Percentiles rank a stretch among this genome's conserved stretches.
phyloP scores from a whole-genome alignment of 495 filamentous ascomycete species.

The Hypoxylon crocopeplum region DNA sequence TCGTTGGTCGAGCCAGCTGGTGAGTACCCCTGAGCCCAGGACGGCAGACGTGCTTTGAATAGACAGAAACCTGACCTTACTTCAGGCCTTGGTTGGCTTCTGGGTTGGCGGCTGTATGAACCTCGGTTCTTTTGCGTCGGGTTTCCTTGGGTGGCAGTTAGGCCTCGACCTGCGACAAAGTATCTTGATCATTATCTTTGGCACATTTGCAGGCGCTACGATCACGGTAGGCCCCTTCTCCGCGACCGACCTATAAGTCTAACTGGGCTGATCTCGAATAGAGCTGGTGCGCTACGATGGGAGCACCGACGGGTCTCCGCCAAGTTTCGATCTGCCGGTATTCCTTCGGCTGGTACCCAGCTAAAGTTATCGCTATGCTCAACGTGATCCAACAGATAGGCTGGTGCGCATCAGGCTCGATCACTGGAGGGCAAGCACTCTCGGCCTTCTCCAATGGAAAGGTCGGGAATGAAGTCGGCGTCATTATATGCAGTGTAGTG shows the following conservation, averaged over 20 bases:
- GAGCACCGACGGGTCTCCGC: conserved; percentile 58
- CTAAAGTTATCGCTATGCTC: conserved; percentile 56
- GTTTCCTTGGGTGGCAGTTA: conserved; percentile 57
- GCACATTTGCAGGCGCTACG: conserved; percentile 51
- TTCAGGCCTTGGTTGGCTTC: conserved; percentile 34
- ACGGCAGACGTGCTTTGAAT: not conserved
- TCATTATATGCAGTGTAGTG: conserved; percentile 53
- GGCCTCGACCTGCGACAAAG: conserved; percentile 57
- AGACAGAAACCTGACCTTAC: not conserved
- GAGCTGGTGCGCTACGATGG: conserved; percentile 57
- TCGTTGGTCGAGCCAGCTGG: conserved; percentile 39
- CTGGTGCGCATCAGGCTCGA: conserved; percentile 54
- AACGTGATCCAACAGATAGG: conserved; percentile 59
- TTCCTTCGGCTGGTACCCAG: conserved; percentile 62
- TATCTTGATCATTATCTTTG: conserved; percentile 59
- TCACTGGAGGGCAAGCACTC: conserved; percentile 58
- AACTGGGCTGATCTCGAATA: not conserved
- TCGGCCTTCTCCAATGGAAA: conserved; percentile 56
- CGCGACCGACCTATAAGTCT: not conserved
- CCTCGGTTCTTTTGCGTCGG: conserved; percentile 59
- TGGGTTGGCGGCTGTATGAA: conserved; percentile 64
- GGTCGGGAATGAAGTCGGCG: conserved; percentile 54
- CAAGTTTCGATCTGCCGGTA: conserved; percentile 62
- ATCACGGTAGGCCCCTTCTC: conserved; percentile 52
- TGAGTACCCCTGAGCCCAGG: conserved; percentile 30